Evolutionary conservation across 176 grass and related monocot species (phyloP), one percentile per base, ranked within the genome.

Genomic region (Pharus latifolius): DNA sequence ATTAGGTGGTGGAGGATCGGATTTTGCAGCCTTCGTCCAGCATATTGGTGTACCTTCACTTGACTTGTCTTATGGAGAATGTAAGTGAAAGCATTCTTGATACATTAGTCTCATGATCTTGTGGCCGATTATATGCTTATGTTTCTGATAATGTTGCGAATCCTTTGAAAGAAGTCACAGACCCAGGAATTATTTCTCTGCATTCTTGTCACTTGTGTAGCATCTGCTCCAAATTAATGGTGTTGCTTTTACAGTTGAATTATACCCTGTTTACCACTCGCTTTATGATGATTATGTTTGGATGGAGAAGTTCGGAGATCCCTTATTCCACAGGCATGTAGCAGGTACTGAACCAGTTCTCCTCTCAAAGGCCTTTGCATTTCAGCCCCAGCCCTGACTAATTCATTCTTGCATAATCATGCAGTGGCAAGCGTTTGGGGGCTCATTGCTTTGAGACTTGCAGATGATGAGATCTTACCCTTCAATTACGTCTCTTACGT

Each of bases 301-400:
- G 92, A 86, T 92, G 85, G 67, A 84, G 80, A 86, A 77, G 56
- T 92, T 92, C 76, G 92, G 85, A 82, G 92, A 96, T 16, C 92
- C 92, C 3, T 63, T 88, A 54, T 96, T 92, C 80, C 85, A 92
- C 5, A 88, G 83, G 66, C 88, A 96, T 81, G 85, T 92, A 20
- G 88, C 92, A 87, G 89, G 88, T 96, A 92, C 38, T 69, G 10
- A 49, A 42, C 11, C 40, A 75, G 40, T 16, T 40, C 16, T 43
- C 25, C 5, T 6, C 55, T 56, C 31, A 37, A 16, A 63, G 28
- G 26, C 8, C 12, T 64, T 80, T 46, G 10, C 28, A 72, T 42
- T 28, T 64, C 10, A 3, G 35, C 17, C 27, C 46, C 30, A 63
- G 6, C 10, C 16, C 25, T 1, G 65, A 20, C 41, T 20, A 31